Base-by-base conservation (phyloP, 2,329 filamentous ascomycete genomes). In the Aquanectria penicillioides region DNA sequence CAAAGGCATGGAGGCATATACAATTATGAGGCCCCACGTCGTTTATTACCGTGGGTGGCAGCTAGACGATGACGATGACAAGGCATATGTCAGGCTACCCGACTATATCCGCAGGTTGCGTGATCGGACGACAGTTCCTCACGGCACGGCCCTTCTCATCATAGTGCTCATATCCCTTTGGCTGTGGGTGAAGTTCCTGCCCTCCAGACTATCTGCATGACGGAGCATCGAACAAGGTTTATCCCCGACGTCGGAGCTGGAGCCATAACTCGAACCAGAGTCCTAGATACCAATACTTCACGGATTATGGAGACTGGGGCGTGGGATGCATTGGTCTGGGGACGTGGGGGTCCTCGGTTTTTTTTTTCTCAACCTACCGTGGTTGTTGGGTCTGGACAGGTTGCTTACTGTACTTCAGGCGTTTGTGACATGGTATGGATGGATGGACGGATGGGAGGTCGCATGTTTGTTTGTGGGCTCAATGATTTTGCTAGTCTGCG, bases 11-110 rank as follows among this genome's bases (percentile, higher is more conserved):
- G 54, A 38, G 9, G 61, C 58, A 6, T 69, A 67, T 37, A 69
- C 29, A 3, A 55, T 74, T 18, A 60, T 69, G 57, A 54, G 68
- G 4, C 58, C 71, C 7, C 69, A 70, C 10, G 71, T 69, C 11
- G 64, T 72, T 11, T 75, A 69, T 47, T 75, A 76, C 17, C 47
- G 65, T 10, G 74, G 74, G 9, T 52, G 62, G 2, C 17, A 54
- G 5, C 18, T 65, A 9, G 64, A 70, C 13, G 23, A 22, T 3
- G 68, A 69, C 4, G 71, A 75, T 38, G 23, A 47, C 3, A 47
- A 50, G 13, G 38, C 26, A 7, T 64, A 67, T 17, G 37, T 64
- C 3, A 63, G 58, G 15, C 47, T 73, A 7, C n/a, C 59, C 2
- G 55, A 65, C 9, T 63, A 73, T 36, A 62, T 71, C 25, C 43